Conservation (phyloP, 202 grass and related monocot species). For the Panicum virgatum region DNA sequence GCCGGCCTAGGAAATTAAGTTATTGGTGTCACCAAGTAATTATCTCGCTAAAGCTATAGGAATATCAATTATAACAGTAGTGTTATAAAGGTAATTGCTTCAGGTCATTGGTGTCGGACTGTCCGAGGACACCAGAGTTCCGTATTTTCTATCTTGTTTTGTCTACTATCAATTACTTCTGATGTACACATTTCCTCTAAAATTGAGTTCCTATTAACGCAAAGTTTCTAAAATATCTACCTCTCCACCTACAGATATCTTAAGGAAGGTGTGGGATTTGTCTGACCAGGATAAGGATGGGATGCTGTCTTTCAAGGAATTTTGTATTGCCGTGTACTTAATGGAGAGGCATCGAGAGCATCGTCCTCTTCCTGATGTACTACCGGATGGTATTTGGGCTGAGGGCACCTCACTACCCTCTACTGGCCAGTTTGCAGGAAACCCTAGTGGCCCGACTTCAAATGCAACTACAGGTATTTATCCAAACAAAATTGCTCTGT, state of each 20-base stretch:
- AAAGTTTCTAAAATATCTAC: conserved; percentile 33
- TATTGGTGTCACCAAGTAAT: too few relatives aligned
- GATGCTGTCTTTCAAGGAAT: conserved; percentile 95
- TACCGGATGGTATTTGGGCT: conserved; percentile 81
- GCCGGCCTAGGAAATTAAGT: too few relatives aligned
- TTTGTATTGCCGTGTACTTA: conserved; percentile 93
- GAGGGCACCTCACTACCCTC: conserved; percentile 85
- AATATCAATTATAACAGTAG: too few relatives aligned
- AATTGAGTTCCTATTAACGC: conserved; percentile 23
- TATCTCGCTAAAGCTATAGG: too few relatives aligned
- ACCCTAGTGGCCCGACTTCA: conserved; percentile 43
- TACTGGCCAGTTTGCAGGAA: conserved; percentile 79
- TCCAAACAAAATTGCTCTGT: conserved; percentile 27
- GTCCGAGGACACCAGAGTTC: neutral
- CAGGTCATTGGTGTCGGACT: too few relatives aligned
- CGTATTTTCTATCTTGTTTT: conserved; percentile 20
- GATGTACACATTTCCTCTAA: conserved; percentile 27
- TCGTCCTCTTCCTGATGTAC: conserved; percentile 72
- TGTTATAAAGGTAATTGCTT: too few relatives aligned
- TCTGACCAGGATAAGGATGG: conserved; percentile 99
- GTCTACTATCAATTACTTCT: conserved; percentile 13
- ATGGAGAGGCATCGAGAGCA: conserved; percentile 96
- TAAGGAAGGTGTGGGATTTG: conserved; percentile 98
- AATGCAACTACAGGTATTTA: conserved; percentile 75
- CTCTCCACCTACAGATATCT: conserved; percentile 60